These are phyloP conservation scores for Xerocomus amazonicus DNA, from an alignment of 1,284 basidiomycete species.

Conservation along the genomic window DNA sequence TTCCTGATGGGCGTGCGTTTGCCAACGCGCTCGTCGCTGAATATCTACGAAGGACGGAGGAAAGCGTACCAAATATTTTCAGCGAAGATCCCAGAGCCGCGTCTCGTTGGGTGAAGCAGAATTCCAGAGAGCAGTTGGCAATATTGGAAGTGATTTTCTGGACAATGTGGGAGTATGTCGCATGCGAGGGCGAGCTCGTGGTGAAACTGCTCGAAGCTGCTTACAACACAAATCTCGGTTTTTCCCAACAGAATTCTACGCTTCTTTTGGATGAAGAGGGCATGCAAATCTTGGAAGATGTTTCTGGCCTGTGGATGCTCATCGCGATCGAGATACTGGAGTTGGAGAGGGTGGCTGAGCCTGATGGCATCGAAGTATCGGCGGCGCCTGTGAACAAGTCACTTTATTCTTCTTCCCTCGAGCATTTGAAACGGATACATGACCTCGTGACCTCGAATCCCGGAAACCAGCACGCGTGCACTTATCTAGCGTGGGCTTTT, in stretches of 20 bases:
- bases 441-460: slow-evolving; percentile 55
- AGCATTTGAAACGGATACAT: slow-evolving; percentile 58
- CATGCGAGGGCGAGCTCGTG: slow-evolving; percentile 62
- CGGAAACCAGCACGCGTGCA: slow-evolving; percentile 60
- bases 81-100: slow-evolving; percentile 57
- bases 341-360: slow-evolving; percentile 68
- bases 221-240: slow-evolving; percentile 65
- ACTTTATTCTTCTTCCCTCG: slow-evolving; percentile 57
- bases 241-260: slow-evolving; percentile 60
- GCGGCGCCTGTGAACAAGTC: slow-evolving; percentile 43
- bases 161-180: slow-evolving; percentile 75
- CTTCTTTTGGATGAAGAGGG: slow-evolving; percentile 76
- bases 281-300: slow-evolving; percentile 59
- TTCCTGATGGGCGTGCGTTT: slow-evolving; percentile 60
- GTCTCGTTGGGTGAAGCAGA: slow-evolving; percentile 76
- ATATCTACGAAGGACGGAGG: slow-evolving; percentile 53
- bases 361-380: slow-evolving; percentile 49
- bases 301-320: slow-evolving; percentile 71
- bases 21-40: slow-evolving; percentile 54
- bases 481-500: slow-evolving; percentile 77
- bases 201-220: slow-evolving; percentile 61
- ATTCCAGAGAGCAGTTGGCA: slow-evolving; percentile 73
- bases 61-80: slow-evolving; percentile 50
- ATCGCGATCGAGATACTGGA: slow-evolving; percentile 79
- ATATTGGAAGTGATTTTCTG: slow-evolving; percentile 83